Conservation (phyloP, 202 grass and related monocot genomes). For the Panicum virgatum region DNA sequence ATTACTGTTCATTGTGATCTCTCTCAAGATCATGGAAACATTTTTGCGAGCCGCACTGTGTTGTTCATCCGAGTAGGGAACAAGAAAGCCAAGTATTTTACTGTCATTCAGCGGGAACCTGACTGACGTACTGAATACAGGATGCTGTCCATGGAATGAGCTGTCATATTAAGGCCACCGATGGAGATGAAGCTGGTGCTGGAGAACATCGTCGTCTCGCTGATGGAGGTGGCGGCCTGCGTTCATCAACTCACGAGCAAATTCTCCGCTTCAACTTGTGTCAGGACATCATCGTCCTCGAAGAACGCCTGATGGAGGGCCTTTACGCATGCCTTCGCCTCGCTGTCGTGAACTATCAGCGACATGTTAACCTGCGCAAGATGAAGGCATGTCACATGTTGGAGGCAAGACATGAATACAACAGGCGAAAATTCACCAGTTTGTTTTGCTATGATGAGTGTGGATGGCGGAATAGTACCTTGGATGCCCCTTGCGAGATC, state of each 20-base stretch:
- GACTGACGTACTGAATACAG: too few species aligned
- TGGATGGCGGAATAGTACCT: conserved; percentile 44
- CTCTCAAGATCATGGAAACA: background rate
- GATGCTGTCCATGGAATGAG: background rate
- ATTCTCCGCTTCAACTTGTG: conserved; percentile 22
- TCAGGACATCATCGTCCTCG: conserved; percentile 43
- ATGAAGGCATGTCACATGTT: background rate
- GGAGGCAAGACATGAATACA: background rate
- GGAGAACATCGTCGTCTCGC: too few species aligned
- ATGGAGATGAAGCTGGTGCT: background rate
- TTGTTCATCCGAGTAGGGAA: background rate
- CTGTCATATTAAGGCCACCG: background rate
- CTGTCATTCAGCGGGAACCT: background rate
- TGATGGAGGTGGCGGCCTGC: background rate
- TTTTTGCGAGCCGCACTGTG: too few species aligned
- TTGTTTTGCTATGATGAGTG: background rate
- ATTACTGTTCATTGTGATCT: background rate
- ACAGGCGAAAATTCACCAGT: background rate
- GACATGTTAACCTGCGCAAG: conserved; percentile 85
- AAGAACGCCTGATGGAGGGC: conserved; percentile 82
- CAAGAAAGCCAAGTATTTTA: background rate
- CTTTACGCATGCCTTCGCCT: conserved; percentile 62
- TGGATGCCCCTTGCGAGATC: conserved; percentile 97
- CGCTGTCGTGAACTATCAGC: conserved; percentile 78
- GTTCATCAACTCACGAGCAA: background rate